Percentiles rank a stretch among this genome's conserved stretches.
Conservation (phyloP, 2,329 filamentous ascomycete genomes). For the Aphanocladium album region DNA sequence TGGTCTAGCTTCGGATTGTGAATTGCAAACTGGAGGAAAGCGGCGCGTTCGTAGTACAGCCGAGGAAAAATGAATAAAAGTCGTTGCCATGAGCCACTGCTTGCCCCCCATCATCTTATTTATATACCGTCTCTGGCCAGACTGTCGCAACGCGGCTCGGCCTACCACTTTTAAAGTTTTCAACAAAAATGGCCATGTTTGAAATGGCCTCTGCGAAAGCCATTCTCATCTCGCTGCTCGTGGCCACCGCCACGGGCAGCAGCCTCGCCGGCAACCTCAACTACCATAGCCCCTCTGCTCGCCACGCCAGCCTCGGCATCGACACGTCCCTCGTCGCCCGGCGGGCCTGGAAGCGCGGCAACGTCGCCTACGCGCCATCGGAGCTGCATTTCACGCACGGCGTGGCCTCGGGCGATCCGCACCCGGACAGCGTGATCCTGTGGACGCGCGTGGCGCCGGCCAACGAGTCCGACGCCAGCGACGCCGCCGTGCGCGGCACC, state of each 20-base stretch:
- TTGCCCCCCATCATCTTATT: no score
- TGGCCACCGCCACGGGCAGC: slow-evolving; percentile 1
- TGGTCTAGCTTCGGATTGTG: no score
- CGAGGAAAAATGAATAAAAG: no score
- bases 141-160: no score
- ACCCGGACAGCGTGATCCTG: slow-evolving; percentile 53
- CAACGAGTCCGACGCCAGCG: slow-evolving; percentile 40
- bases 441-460: slow-evolving; percentile 45
- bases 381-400: slow-evolving; percentile 61
- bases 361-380: slow-evolving; percentile 37
- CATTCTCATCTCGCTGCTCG: neutral
- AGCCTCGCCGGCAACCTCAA: slow-evolving; percentile 50
- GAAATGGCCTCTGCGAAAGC: neutral
- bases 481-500: slow-evolving; percentile 38
- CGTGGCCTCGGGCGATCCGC: slow-evolving; percentile 45
- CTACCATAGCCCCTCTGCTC: slow-evolving; percentile 61
- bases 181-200: no score
- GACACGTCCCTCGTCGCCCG: slow-evolving; percentile 58
- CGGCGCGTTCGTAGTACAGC: no score
- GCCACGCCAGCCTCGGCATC: slow-evolving; percentile 59
- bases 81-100: no score
- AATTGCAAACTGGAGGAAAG: no score
- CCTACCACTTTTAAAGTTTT: no score
- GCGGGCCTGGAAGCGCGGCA: slow-evolving; percentile 41
- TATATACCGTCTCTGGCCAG: no score